phyloP scores from a whole-genome alignment of 2,329 filamentous ascomycete species.

The Daldinia eschscholtzii region DNA sequence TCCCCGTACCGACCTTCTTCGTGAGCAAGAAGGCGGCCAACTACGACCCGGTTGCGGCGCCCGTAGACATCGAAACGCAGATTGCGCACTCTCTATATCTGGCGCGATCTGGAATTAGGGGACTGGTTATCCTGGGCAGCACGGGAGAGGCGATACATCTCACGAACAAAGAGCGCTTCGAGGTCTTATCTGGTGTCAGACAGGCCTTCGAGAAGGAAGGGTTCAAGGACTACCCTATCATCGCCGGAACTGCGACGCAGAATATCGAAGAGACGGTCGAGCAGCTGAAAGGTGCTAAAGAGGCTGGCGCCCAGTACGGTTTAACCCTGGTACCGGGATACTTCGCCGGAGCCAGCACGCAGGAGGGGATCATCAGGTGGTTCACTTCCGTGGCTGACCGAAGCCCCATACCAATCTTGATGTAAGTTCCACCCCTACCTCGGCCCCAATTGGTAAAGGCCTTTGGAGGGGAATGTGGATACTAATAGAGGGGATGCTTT shows the following conservation, averaged over 20 bases:
- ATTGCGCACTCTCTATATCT: constrained; percentile 70
- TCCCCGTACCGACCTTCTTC: constrained; percentile 74
- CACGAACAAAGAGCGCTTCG: constrained; percentile 66
- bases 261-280: constrained; percentile 72
- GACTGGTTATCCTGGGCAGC: constrained; percentile 72
- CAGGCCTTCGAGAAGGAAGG: constrained; percentile 67
- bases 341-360: constrained; percentile 66
- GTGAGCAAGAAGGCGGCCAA: constrained; percentile 54
- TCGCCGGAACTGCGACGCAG: constrained; percentile 70
- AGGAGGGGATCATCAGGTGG: constrained; percentile 69
- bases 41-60: constrained; percentile 60
- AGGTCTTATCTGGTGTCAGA: constrained; percentile 66
- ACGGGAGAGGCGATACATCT: constrained; percentile 75
- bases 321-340: constrained; percentile 71
- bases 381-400: constrained; percentile 69
- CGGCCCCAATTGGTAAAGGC: background rate
- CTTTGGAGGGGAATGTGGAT: background rate
- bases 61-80: constrained; percentile 70
- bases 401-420: constrained; percentile 69
- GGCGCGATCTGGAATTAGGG: constrained; percentile 69
- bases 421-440: constrained; percentile 57
- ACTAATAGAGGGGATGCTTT: background rate
- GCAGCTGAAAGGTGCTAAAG: constrained; percentile 66
- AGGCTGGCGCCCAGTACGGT: constrained; percentile 71
- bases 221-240: constrained; percentile 70